Evolutionary conservation across 1,284 basidiomycete species (phyloP), one percentile per base, ranked within the genome.

Genomic region (Cryptococcus sp.): DNA sequence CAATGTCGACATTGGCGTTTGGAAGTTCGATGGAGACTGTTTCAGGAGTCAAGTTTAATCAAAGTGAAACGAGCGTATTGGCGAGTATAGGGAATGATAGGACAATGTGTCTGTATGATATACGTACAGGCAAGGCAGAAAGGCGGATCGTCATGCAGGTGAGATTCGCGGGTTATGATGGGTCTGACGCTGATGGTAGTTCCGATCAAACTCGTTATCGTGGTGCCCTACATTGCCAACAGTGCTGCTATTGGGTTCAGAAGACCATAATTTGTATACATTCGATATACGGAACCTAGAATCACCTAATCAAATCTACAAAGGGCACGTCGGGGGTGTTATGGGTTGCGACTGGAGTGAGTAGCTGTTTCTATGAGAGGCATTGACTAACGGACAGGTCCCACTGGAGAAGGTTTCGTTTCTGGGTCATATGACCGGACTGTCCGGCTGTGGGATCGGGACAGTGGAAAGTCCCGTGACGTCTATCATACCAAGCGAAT

Each of bases 401-500:
- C 94, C 0, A 98, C 94, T 0, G 94, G 94, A n/a, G 81, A 87
- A 48, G 91, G 92, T 63, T 94, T 98, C 67, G 91, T 96, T 32
- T 91, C 88, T 54, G 96, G 94, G 22, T 88, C 90, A 1, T 98
- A 94, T 84, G 96, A 99, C 74, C 82, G 93, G 48, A 98, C 93
- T 0, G 80, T 98, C 36, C 80, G 94, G 47, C 82, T 98, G 70
- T 99, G 94, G 94, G 85, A 87, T 60, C 85, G 91, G 59, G 89
- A 89, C 28, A 81, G 82, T 44, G 93, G 92, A 2, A 84, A 84
- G 52, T 81, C 82, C 2, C 85, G 89, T 19, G 94, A 98, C 70
- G 85, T 93, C 4, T 99, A 98, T 72, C 94, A 98, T 76, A 94
- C 91, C 22, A 98, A 98, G 77, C 88, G 96, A 40, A 99, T 99